These are phyloP conservation scores for Monosporascus sp. DNA, from an alignment of 2,329 filamentous ascomycete species.

Conservation along the genomic window DNA sequence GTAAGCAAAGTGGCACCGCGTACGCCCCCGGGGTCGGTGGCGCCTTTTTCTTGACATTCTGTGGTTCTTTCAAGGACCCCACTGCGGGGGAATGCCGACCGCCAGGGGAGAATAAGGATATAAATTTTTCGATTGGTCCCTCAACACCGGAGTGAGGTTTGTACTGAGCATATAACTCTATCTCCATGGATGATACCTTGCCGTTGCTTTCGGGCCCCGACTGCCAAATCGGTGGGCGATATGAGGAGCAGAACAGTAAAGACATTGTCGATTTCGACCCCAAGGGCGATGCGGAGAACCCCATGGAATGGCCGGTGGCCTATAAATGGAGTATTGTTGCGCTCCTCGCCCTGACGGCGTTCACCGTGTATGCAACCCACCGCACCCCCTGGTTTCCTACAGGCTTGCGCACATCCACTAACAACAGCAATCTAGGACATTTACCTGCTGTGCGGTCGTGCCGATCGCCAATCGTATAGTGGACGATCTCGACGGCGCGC, in stretches of 20 bases:
- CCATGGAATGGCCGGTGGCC: conserved; percentile 44
- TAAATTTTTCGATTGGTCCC: background rate
- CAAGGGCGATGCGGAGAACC: conserved; percentile 43
- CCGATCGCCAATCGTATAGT: conserved; percentile 49
- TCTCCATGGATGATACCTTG: conserved; percentile 29
- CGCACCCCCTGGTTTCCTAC: background rate
- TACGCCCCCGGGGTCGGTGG: too few species aligned
- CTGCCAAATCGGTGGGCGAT: conserved; percentile 13
- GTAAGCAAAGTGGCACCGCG: too few species aligned
- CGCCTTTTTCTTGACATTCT: too few species aligned
- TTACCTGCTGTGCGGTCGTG: conserved; percentile 52
- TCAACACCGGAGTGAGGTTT: background rate
- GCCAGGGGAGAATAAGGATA: too few species aligned
- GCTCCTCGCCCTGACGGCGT: conserved; percentile 48
- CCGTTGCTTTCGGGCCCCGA: conserved; percentile 24
- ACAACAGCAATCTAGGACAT: conserved; percentile 35
- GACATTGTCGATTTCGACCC: conserved; percentile 40
- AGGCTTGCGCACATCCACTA: background rate
- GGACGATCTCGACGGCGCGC: conserved; percentile 36
- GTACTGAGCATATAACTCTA: background rate
- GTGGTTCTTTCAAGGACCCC: too few species aligned
- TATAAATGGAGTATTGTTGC: conserved; percentile 51
- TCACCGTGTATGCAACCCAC: conserved; percentile 42
- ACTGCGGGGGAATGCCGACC: too few species aligned
- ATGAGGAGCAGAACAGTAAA: conserved; percentile 15